These are phyloP conservation scores for Aspergillus vadensis DNA, from an alignment of 2,329 filamentous ascomycete genomes.

Conservation along the genomic window DNA sequence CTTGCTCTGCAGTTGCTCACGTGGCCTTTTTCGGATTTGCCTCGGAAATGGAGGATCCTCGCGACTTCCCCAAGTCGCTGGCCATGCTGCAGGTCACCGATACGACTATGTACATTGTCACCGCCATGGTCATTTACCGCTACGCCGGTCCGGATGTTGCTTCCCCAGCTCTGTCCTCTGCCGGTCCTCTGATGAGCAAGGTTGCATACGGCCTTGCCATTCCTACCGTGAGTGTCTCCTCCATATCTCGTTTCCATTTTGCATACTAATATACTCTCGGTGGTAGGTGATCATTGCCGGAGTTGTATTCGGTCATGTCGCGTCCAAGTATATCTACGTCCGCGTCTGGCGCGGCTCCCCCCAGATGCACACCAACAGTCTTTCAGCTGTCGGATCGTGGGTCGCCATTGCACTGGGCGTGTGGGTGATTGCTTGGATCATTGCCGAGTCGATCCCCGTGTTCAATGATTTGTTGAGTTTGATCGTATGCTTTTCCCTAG, in stretches of 20 bases:
- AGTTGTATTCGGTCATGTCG: conserved; percentile 68
- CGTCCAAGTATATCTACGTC: conserved; percentile 65
- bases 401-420: conserved; percentile 55
- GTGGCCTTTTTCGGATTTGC: conserved; percentile 69
- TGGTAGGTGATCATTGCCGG: conserved; percentile 64
- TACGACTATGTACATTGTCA: conserved; percentile 64
- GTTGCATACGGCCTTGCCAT: conserved; percentile 68
- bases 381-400: conserved; percentile 59
- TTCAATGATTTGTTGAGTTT: conserved; percentile 68
- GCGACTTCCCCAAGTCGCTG: conserved; percentile 64
- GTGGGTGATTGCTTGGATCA: conserved; percentile 65
- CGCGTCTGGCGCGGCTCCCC: conserved; percentile 63
- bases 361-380: conserved; percentile 53
- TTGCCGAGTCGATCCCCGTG: conserved; percentile 69
- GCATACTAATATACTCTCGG: not conserved
- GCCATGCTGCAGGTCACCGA: conserved; percentile 61
- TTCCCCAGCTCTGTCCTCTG: conserved; percentile 67
- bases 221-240: conserved; percentile 51
- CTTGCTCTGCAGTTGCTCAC: conserved; percentile 49
- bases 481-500: conserved; percentile 42
- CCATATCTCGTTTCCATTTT: not conserved
- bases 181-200: conserved; percentile 59
- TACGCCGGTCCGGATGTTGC: conserved; percentile 63
- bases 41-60: conserved; percentile 63
- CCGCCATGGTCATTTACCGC: conserved; percentile 67